Conservation (phyloP, 2,329 filamentous ascomycete genomes). For the Capronia americana region DNA sequence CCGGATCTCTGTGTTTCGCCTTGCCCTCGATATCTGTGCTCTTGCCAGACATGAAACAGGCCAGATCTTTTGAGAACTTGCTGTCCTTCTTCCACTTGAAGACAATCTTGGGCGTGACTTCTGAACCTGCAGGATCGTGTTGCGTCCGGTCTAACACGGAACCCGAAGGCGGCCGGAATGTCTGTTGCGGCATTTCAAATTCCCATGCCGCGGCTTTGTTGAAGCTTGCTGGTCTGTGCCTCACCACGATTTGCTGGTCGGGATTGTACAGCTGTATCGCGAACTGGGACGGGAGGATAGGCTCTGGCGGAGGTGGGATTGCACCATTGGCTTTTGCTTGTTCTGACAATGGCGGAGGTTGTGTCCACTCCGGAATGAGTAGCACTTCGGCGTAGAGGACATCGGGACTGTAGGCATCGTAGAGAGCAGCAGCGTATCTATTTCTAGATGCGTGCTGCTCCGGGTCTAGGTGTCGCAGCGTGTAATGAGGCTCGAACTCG, state of each 20-base stretch:
- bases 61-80: constrained; percentile 83
- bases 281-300: constrained; percentile 78
- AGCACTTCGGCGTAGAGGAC: constrained; percentile 88
- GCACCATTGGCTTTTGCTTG: constrained; percentile 75
- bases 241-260: constrained; percentile 78
- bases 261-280: constrained; percentile 92
- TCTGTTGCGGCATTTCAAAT: constrained; percentile 87
- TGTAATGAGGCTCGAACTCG: constrained; percentile 79
- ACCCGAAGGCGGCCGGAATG: constrained; percentile 79
- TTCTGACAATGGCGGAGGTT: constrained; percentile 79
- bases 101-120: constrained; percentile 72
- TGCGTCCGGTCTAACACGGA: constrained; percentile 78
- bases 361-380: constrained; percentile 82
- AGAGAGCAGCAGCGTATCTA: constrained; percentile 84
- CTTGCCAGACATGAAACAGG: constrained; percentile 83
- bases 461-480: constrained; percentile 78
- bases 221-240: constrained; percentile 74
- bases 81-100: constrained; percentile 92
- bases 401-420: constrained; percentile 79
- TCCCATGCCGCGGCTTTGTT: constrained; percentile 83
- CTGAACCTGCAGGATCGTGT: constrained; percentile 63
- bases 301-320: constrained; percentile 68
- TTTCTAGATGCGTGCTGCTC: constrained; percentile 72
- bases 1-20: constrained; percentile 84
- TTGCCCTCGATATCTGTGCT: constrained; percentile 69